Evolutionary conservation across 768 basidiomycete genomes (phyloP), one percentile per base, ranked within the genome.

Genomic region (Sutorius australiensis): DNA sequence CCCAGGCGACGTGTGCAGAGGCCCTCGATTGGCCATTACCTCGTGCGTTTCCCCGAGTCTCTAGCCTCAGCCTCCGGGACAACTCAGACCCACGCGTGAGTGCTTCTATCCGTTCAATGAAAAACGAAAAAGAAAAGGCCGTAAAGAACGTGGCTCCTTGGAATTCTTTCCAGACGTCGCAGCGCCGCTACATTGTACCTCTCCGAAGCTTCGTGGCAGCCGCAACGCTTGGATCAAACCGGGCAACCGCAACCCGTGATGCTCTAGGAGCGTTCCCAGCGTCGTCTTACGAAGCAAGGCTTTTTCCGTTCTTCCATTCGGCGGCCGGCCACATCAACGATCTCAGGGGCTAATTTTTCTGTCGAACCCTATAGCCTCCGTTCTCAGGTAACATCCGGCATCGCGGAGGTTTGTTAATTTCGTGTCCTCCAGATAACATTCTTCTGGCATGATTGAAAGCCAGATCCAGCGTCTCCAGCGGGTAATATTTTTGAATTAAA

Each of bases 1-100:
- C 62, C 44, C 61, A 60, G 55, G 57, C 27, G 24, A 53, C 33
- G 43, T 55, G 54, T 53, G 52, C 43, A 34, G 36, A 19, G 28
- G 11, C 51, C 38, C 50, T 34, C 52, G 5, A 51, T 58, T 27
- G 51, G 39, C 12, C 12, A 24, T 19, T 27, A 30, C 30, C 43
- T 31, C 17, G 42, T 14, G 36, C 32, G 34, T 32, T 49, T 40
- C 41, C 48, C 41, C 14, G 16, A 24, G n/a, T 36, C 48, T 24
- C 51, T 16, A 32, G 36, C 4, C 2, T 24, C 2, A 24, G 24
- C 24, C 24, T 2, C 24, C 4, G 24, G 24, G 24, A 24, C 4
- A 24, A 24, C 24, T 34, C 10, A n/a, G 21, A 16, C 46, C 16
- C 19, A 21, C 28, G 27, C 13, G 36, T 19, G 36, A 41, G 27